Conservation (phyloP, 495 filamentous ascomycete species). For the Hypoxylon fuscum region DNA sequence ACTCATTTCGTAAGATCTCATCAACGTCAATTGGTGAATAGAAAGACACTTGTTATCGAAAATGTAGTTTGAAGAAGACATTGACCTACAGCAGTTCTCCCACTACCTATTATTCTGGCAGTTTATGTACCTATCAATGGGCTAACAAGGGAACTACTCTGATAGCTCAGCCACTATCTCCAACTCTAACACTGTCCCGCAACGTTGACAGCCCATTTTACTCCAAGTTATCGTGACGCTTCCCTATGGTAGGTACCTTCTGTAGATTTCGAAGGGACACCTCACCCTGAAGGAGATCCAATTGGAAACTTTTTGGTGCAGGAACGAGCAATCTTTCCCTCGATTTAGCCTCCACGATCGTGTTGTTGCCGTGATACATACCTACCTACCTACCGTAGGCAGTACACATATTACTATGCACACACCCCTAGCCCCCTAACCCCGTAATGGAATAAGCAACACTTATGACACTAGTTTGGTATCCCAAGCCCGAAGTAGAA, state of each 20-base stretch:
- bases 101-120: no score
- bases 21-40: neutral
- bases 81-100: no score
- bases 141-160: no score
- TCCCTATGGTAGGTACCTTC: conserved; percentile 19
- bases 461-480: neutral
- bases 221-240: conserved; percentile 10
- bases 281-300: conserved; percentile 3
- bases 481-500: conserved; percentile 6
- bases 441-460: conserved; percentile 23
- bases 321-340: neutral
- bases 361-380: neutral
- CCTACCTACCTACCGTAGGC: neutral
- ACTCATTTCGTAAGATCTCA: neutral
- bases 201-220: conserved; percentile 17
- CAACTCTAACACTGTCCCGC: conserved; percentile 14
- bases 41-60: neutral
- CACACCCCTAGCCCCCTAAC: conserved; percentile 11
- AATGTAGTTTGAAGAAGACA: neutral
- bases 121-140: no score
- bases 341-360: neutral
- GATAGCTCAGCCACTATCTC: conserved; percentile 9
- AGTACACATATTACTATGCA: neutral
- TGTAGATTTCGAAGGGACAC: conserved; percentile 8
- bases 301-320: conserved; percentile 3